Conservation (phyloP, 129 eudicot species). For the Centrapalus pauciflorus region DNA sequence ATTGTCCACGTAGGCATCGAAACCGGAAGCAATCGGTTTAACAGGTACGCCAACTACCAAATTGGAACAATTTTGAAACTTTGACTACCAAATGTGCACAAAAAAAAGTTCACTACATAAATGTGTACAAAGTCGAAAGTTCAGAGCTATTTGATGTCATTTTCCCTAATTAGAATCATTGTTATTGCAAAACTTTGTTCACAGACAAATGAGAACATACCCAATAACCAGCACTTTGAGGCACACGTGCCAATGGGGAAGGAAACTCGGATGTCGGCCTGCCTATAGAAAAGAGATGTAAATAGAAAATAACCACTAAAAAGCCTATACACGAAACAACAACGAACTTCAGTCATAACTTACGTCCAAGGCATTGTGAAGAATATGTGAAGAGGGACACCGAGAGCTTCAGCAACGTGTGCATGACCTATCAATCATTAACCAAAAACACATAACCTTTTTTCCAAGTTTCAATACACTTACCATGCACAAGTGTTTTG, state of each 20-base stretch:
- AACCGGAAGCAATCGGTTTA: too few relatives aligned
- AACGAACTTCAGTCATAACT: slow-evolving; percentile 25
- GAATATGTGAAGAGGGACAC: slow-evolving; percentile 94
- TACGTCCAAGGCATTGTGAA: slow-evolving; percentile 99
- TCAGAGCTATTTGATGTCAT: too few relatives aligned
- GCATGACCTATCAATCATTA: slow-evolving; percentile 63
- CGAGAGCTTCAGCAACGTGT: slow-evolving; percentile 98
- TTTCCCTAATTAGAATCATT: too few relatives aligned
- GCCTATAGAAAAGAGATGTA: slow-evolving; percentile 42
- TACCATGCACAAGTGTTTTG: not conserved
- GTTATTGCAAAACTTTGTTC: not conserved
- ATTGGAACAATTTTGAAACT: too few relatives aligned
- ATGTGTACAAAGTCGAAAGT: too few relatives aligned
- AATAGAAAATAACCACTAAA: too few relatives aligned
- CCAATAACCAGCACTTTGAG: slow-evolving; percentile 95
- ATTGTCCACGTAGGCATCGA: too few relatives aligned
- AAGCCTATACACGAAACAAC: not conserved
- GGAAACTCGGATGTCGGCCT: slow-evolving; percentile 96
- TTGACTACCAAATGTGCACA: too few relatives aligned
- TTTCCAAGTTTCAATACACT: slow-evolving; percentile 1
- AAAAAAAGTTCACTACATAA: too few relatives aligned
- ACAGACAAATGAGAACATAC: slow-evolving; percentile 32
- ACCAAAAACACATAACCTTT: slow-evolving; percentile 10
- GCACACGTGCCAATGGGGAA: slow-evolving; percentile 88
- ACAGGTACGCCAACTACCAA: too few relatives aligned